Base-by-base conservation (phyloP, 2,329 filamentous ascomycete genomes). In the Pyrenochaeta sp. region DNA sequence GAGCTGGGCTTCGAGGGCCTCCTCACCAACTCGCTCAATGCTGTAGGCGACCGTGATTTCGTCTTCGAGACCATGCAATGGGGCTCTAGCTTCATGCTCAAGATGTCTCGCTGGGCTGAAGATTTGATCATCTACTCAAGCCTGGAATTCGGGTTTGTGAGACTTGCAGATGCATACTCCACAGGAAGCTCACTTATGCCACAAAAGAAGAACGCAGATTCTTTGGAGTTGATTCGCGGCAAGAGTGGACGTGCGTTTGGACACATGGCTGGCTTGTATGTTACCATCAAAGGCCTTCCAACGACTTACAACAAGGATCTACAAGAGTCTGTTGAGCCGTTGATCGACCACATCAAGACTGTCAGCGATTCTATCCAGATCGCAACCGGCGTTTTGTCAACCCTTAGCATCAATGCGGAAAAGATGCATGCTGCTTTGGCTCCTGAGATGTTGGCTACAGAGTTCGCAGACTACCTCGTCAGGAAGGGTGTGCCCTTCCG, bases 271-370 rank as follows among this genome's bases (percentile, higher is more conserved):
- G 91, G 90, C 32, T 78, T 95, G 60, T 91, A 91, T 84, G 88
- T 87, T 79, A 90, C 87, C 32, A 82, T 88, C 75, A 89, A 90
- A 76, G 89, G 89, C 50, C 84, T 95, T 23, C 90, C 91, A 1
- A 90, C 85, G 37, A 92, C 90, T 2, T 96, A 96, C 81, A 94
- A 96, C 81, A 96, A 96, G 78, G 91, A 96, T 75, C 78, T 96
- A n/a, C 91, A 97, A 77, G 92, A 96, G 78, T 89, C 86, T 53
- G 88, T 91, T 57, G 90, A 96, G 81, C 89, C 90, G n/a, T 86
- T 96, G 78, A 85, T 96, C 43, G 91, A 96, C 75, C 86, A 88
- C 73, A 85, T 93, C 76, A 90, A 92, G 83, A 94, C 91, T 5
- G 83, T 95, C 57, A 84, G 83, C 51, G 90, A 96, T 80, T 92